Evolutionary conservation across 768 basidiomycete genomes (phyloP).

Genomic region (Amanita thiersii): DNA sequence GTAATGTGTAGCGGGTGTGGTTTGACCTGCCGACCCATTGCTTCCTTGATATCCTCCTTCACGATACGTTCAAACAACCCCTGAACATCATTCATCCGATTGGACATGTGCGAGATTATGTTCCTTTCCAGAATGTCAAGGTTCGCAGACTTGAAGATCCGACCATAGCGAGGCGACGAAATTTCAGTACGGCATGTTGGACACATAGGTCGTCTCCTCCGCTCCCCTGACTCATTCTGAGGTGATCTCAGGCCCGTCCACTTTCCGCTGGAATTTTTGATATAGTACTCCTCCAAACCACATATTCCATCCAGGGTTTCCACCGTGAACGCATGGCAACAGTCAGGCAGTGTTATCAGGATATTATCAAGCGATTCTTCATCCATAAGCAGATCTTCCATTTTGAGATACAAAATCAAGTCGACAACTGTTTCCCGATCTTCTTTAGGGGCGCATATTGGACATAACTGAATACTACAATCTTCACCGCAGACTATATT

Average conservation of each 20-base stretch:
- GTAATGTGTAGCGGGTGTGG: conserved; percentile 9
- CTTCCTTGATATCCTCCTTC: conserved; percentile 21
- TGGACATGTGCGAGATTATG: conserved; percentile 43
- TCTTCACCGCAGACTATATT: conserved; percentile 58
- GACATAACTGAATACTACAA: conserved; percentile 48
- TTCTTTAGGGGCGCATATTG: conserved; percentile 33
- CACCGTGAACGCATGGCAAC: conserved; percentile 61
- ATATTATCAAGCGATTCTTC: conserved; percentile 35
- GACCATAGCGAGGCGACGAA: conserved; percentile 51
- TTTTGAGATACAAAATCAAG: conserved; percentile 41
- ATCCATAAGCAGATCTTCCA: conserved; percentile 39
- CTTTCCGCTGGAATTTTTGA: conserved; percentile 21
- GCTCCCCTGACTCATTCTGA: conserved; percentile 20
- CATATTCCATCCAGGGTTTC: conserved; percentile 63
- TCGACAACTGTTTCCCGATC: conserved; percentile 43
- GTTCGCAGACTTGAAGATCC: conserved; percentile 51
- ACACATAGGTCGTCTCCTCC: conserved; percentile 41
- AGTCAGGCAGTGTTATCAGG: conserved; percentile 52
- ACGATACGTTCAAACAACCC: conserved; percentile 14
- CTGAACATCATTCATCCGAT: conserved; percentile 21
- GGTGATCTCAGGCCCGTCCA: conserved; percentile 42
- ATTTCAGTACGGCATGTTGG: conserved; percentile 56
- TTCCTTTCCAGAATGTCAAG: conserved; percentile 63
- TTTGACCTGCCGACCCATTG: conserved; percentile 6
- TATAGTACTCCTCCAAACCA: conserved; percentile 43